These are phyloP conservation scores for Microbotryum silenes-acaulis DNA, from an alignment of 1,284 basidiomycete species.

Conservation along the genomic window DNA sequence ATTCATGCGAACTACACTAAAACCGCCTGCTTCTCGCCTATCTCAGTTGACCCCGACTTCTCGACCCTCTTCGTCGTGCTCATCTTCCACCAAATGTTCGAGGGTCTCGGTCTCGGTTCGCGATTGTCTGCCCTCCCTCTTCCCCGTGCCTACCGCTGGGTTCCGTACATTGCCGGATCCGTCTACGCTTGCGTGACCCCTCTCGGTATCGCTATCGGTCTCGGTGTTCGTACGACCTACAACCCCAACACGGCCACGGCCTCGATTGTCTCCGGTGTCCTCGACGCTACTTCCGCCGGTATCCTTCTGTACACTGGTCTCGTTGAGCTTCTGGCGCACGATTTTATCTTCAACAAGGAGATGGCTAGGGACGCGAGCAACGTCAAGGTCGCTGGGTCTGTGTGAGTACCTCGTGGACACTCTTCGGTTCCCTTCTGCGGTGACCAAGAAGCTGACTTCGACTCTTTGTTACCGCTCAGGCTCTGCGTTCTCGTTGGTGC, in stretches of 20 bases:
- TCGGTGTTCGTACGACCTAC: conserved; percentile 72
- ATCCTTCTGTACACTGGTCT: conserved; percentile 49
- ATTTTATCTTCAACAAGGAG: conserved; percentile 78
- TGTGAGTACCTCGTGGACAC: conserved; percentile 37
- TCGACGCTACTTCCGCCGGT: conserved; percentile 79
- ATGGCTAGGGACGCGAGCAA: conserved; percentile 39
- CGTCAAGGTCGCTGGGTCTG: conserved; percentile 10
- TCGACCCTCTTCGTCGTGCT: conserved; percentile 33
- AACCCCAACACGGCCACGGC: conserved; percentile 68
- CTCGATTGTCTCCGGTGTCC: conserved; percentile 68
- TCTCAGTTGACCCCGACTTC: conserved; percentile 7
- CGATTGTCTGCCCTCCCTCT: conserved; percentile 62
- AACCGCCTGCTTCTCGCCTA: conserved; percentile 43
- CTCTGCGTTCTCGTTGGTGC: conserved; percentile 41
- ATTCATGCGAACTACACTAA: conserved; percentile 57
- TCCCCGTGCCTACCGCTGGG: conserved; percentile 52
- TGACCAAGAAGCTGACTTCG: conserved; percentile 37
- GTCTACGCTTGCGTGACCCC: conserved; percentile 75
- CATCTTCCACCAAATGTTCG: conserved; percentile 52
- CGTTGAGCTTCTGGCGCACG: conserved; percentile 71
- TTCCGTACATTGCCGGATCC: conserved; percentile 58
- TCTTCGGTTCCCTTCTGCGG: conserved; percentile 36
- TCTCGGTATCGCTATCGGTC: conserved; percentile 70
- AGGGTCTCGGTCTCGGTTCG: conserved; percentile 81
- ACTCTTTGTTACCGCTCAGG: conserved; percentile 29